Evolutionary conservation across 257 asterid species (phyloP), one percentile per base, ranked within the genome.

Genomic region (Lycium ferocissimum): DNA sequence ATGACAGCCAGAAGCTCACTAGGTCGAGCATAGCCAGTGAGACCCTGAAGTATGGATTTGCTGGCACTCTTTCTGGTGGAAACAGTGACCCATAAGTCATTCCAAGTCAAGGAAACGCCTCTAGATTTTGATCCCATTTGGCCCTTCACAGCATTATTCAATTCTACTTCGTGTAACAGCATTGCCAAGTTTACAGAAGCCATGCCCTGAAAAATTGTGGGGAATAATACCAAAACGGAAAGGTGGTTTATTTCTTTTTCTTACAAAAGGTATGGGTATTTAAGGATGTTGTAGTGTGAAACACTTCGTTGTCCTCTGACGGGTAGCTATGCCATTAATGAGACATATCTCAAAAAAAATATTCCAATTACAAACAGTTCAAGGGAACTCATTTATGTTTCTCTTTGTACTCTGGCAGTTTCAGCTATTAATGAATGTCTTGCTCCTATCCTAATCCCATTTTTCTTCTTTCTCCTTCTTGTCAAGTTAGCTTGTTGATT

Each of bases 71-170:
- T 82, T 3, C 67, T 83, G 2, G 40, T 75, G 9, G 81, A 43
- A 10, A 86, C 88, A 11, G 72, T 86, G 8, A 86, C 86, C 88
- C 88, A 86, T 33, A 86, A 51, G 76, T 86, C 83, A 49, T 82
- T 76, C 88, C 88, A 86, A 10, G 88, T 86, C 58, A 86, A 53
- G 57, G 35, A 56, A 53, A 63, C 78, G n/a, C 80, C 88, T 37
- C n/a, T 5, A 53, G 14, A 53, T 51, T 78, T 53, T 53, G 82
- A 53, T 53, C 65, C 65, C 82, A 26, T 26, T 53, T 33, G 22
- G 2, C 81, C 81, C 37, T 75, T 75, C 22, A 6, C 45, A 20
- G 43, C 62, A 75, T 49, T 49, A 49, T 75, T 22, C 81, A 75
- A 49, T 6, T 75, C 62, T 75, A 22, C 43, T 75, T 75, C 80